Evolutionary conservation across 75 land plant genomes (phyloP).

Genomic region (Isoetes taiwanensis): DNA sequence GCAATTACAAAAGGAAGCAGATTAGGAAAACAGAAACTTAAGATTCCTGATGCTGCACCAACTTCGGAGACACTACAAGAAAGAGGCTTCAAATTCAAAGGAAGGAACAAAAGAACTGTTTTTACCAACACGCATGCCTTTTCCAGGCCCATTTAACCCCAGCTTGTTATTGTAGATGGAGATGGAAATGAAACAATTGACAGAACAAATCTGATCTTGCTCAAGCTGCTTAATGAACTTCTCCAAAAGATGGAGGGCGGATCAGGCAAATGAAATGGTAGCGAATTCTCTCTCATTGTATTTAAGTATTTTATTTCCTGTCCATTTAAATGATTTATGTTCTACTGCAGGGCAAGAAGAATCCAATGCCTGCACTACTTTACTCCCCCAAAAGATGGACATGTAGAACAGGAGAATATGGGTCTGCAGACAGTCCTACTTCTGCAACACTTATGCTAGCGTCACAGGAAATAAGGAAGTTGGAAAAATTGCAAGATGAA

Average conservation of each 20-base stretch:
- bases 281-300: too few species aligned
- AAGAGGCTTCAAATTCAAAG: conserved; percentile 62
- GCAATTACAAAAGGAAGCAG: conserved; percentile 83
- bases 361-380: too few species aligned
- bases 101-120: conserved; percentile 16
- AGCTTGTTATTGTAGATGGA: conserved; percentile 45
- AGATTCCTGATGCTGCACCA: too few species aligned
- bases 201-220: conserved; percentile 67
- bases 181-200: conserved; percentile 59
- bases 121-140: not conserved
- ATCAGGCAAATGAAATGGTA: conserved; percentile 25
- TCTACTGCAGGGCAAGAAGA: too few species aligned
- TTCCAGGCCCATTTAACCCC: not conserved
- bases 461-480: conserved; percentile 88
- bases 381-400: conserved; percentile 14
- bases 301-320: too few species aligned
- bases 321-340: too few species aligned
- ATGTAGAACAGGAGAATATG: too few species aligned
- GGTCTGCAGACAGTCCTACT: conserved; percentile 77
- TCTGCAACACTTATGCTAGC: conserved; percentile 64
- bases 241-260: conserved; percentile 38
- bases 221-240: conserved; percentile 62
- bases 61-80: conserved; percentile 41
- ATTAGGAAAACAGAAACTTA: too few species aligned
- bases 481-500: conserved; percentile 87